Percentiles rank a stretch among this genome's conserved stretches.
These are phyloP conservation scores for Pseudotsuga menziesii DNA, from an alignment of 75 land plant genomes.

Conservation along the genomic window DNA sequence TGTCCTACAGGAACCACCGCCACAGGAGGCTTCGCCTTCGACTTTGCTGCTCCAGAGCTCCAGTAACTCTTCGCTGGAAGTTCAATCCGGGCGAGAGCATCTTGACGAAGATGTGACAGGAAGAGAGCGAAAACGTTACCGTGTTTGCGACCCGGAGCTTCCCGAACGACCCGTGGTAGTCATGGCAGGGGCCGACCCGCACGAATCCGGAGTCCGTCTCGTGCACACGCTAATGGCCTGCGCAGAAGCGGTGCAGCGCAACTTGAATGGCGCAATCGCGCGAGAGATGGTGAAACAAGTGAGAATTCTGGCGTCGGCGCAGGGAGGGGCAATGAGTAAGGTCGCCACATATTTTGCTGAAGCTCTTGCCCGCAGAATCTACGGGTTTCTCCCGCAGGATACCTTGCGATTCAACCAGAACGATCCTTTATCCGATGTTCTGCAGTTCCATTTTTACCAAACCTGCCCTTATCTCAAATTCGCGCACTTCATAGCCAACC, in stretches of 20 bases:
- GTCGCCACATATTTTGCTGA: constrained; percentile 59
- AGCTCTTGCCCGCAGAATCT: constrained; percentile 50
- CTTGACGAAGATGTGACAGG: neutral
- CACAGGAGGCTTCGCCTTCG: neutral
- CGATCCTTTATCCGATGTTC: constrained; percentile 31
- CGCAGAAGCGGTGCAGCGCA: constrained; percentile 58
- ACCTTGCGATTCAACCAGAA: constrained; percentile 7
- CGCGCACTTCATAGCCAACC: constrained; percentile 78
- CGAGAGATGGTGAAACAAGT: constrained; percentile 44
- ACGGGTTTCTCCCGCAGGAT: constrained; percentile 14
- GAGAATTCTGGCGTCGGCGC: constrained; percentile 31
- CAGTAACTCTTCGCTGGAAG: constrained; percentile 2
- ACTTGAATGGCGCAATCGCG: constrained; percentile 26
- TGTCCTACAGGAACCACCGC: neutral
- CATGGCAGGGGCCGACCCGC: constrained; percentile 20
- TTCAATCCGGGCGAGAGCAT: neutral
- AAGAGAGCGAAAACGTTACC: neutral
- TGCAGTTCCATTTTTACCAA: constrained; percentile 60
- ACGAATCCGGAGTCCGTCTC: constrained; percentile 50
- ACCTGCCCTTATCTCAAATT: constrained; percentile 64
- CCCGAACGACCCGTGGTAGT: constrained; percentile 11
- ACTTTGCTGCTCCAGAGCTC: constrained; percentile 6
- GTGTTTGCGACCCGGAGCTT: neutral
- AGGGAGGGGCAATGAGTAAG: constrained; percentile 59
- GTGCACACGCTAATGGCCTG: constrained; percentile 63